These are phyloP conservation scores for Saccharomycopsis microspora DNA, from an alignment of 805 yeast genomes.

Conservation along the genomic window DNA sequence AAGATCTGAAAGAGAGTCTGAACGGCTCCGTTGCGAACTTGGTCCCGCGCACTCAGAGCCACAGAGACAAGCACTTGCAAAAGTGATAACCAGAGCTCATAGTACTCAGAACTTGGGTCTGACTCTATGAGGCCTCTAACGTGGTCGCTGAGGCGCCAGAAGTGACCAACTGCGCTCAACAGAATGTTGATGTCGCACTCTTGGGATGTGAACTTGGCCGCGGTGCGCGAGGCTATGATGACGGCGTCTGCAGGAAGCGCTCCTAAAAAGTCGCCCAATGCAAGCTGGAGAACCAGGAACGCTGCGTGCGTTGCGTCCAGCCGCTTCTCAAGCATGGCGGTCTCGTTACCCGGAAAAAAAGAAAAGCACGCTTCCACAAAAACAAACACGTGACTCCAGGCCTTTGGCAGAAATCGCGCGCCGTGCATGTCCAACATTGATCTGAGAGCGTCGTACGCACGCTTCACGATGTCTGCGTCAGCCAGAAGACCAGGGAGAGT, in stretches of 20 bases:
- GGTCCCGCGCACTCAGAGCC: constrained; percentile 55
- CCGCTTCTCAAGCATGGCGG: constrained; percentile 32
- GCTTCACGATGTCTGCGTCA: no score
- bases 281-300: constrained; percentile 72
- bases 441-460: no score
- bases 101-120: constrained; percentile 20
- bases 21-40: constrained; percentile 81
- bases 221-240: constrained; percentile 42
- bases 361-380: constrained; percentile 49
- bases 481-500: no score
- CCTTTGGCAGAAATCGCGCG: constrained; percentile 35
- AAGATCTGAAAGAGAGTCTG: constrained; percentile 80
- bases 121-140: constrained; percentile 25
- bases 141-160: constrained; percentile 85
- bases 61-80: constrained; percentile 50
- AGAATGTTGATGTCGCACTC: constrained; percentile 71
- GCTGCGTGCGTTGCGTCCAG: constrained; percentile 49
- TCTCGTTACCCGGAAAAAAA: constrained; percentile 23
- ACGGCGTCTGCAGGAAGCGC: constrained; percentile 44
- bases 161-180: constrained; percentile 82
- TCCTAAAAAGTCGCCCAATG: constrained; percentile 76
- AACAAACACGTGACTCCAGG: constrained; percentile 65
- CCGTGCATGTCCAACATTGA: constrained; percentile 60
- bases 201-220: constrained; percentile 65
- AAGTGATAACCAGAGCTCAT: constrained; percentile 51